A percentile compares a stretch with the other conserved stretches of the same genome.
Conservation (phyloP, 2,329 filamentous ascomycete species). For the Fusarium sp. region DNA sequence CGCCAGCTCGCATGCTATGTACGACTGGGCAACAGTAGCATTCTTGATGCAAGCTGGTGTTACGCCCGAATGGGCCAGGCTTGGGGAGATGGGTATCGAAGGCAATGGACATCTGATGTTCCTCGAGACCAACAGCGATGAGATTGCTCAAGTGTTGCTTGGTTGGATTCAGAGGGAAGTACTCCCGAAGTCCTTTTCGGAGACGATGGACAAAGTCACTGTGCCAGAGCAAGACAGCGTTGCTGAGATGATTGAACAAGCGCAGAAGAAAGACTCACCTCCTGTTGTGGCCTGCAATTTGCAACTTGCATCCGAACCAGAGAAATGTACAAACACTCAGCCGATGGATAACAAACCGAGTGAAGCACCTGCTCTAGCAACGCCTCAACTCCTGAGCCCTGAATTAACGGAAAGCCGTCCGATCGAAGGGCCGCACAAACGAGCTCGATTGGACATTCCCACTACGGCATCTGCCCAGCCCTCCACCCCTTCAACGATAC, state of each 20-base stretch:
- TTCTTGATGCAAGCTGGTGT: conserved; percentile 66
- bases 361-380: not conserved
- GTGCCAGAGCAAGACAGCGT: conserved; percentile 2
- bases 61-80: conserved; percentile 55
- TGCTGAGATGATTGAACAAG: not conserved
- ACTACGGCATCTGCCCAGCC: not conserved
- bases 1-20: conserved; percentile 64
- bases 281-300: not conserved
- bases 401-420: not conserved
- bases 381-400: conserved; percentile 1
- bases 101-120: conserved; percentile 69
- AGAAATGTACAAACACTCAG: not conserved
- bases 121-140: conserved; percentile 62
- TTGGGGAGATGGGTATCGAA: conserved; percentile 57
- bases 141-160: conserved; percentile 54
- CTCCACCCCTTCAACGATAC: not conserved
- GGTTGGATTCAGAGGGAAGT: conserved; percentile 50
- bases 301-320: not conserved
- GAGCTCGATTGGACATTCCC: conserved; percentile 2
- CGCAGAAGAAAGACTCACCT: not conserved
- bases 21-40: conserved; percentile 64
- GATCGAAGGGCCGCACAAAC: not conserved
- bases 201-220: not conserved
- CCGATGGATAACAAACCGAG: not conserved
- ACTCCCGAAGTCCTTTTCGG: not conserved